Base-by-base conservation (phyloP, 2,329 filamentous ascomycete genomes). In the Calonectria fujianensis region DNA sequence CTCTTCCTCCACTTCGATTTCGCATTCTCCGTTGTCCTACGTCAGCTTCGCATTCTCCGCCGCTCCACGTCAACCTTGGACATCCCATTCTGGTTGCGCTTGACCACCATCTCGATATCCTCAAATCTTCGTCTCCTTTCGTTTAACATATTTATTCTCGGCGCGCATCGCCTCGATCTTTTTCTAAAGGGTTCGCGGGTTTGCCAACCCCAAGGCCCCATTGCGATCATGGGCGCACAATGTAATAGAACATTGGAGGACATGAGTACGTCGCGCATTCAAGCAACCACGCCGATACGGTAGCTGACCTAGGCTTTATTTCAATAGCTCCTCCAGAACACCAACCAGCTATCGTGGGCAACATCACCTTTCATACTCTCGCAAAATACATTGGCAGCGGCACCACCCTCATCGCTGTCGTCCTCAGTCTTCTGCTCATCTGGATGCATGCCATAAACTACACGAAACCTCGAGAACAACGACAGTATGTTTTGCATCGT, bases 391-490 rank as follows among this genome's bases (percentile, higher is more conserved):
- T 92, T 54, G 85, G 86, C 32, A 89, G 86, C 54, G 85, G 83
- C 59, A 87, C 86, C 65, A 87, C 90, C 6, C 81, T 90, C 72
- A 82, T 92, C 39, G 87, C 91, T 50, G 87, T 89, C n/a, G 68
- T 87, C 57, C 82, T 90, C 51, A 91, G 90, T 71, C 82, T 92
- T 64, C 91, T 88, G 77, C 85, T 92, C 48, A 89, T 92, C 74
- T 90, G 85, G 83, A 88, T 89, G 85, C 91, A 93, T 85, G 90
- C 91, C 37, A 77, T 87, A 24, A 88, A 92, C 83, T 93, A 93
- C 81, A 92, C 91, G 32, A 90, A 91, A 71, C 91, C 91, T 9
- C 83, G 85, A 70, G 90, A 92, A 83, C 91, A 93, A 81, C 88
- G 87, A 83, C 90, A 92, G 88, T 90, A 83, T 75, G 87, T 79